Evolutionary conservation across 2,329 filamentous ascomycete genomes (phyloP), one percentile per base, ranked within the genome.

Genomic region (Tolypocladium tropicale): DNA sequence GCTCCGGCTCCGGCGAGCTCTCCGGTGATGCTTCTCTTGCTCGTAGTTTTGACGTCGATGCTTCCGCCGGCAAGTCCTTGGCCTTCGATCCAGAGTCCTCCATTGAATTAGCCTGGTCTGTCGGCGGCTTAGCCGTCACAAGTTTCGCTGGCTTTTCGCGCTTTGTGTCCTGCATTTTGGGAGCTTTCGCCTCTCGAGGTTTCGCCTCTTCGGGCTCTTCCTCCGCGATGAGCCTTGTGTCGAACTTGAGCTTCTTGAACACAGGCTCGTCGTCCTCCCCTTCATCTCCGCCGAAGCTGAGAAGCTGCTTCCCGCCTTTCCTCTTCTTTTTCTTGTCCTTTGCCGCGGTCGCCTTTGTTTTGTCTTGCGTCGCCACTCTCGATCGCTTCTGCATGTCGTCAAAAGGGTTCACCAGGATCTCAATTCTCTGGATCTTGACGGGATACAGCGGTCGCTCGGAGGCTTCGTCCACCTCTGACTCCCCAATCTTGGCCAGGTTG

Each of bases 401-500:
- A 58, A 93, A 95, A 0, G 89, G 89, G 65, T 94, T 94, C 52
- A 91, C 82, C 60, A 94, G 69, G 23, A 95, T 83, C 69, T 94
- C 89, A 32, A 88, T 76, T 23, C 78, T 76, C 4, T 83, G 84
- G 57, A 99, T 85, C 70, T 85, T 91, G 37, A 90, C 83, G 0
- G 93, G 87, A 69, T 96, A 99, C 52, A 95, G 72, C 2, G 93
- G 93, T 59, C 90, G 80, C 60, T 97, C 93, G 7, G 82, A 85
- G 18, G 85, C 86, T 55, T 90, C 86, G 30, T 86, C 82, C 21
- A 95, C 76, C 67, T 97, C 94, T 0, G 83, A 83, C 68, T 97
- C 92, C 23, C 88, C 91, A 78, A 97, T 96, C 72, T 92, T 95
- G 67, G 92, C 85, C 66, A 99, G 71, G 70, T 96, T 97, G 74